These are phyloP conservation scores for Dioscorea zingiberensis DNA, from an alignment of 106 monocot species.

Conservation along the genomic window DNA sequence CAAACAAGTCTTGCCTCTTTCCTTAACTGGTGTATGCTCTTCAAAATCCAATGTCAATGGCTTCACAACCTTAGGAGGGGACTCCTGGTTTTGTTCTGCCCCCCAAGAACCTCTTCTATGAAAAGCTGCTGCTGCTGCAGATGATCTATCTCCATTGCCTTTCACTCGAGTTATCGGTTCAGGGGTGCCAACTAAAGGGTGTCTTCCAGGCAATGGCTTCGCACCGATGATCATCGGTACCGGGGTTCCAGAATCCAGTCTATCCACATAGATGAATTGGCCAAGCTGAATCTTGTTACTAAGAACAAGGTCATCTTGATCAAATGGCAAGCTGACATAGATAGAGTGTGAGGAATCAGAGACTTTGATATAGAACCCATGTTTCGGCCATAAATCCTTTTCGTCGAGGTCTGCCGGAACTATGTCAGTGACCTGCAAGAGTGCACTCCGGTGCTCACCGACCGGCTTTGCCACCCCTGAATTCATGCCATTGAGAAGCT, in stretches of 20 bases:
- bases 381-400: constrained; percentile 81
- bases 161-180: constrained; percentile 36
- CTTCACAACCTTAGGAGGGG: constrained; percentile 38
- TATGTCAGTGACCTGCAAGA: constrained; percentile 90
- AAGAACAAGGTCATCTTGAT: constrained; percentile 81
- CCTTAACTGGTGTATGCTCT: constrained; percentile 32
- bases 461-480: constrained; percentile 44
- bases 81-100: constrained; percentile 19
- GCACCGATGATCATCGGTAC: constrained; percentile 70
- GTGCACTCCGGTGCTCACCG: constrained; percentile 66
- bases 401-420: constrained; percentile 88
- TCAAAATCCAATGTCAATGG: constrained; percentile 50
- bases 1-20: background rate
- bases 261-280: constrained; percentile 83
- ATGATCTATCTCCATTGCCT: constrained; percentile 11
- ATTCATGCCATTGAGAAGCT: constrained; percentile 79
- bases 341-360: constrained; percentile 86
- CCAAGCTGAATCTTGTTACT: constrained; percentile 91
- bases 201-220: constrained; percentile 76
- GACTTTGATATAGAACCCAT: constrained; percentile 93
- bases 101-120: constrained; percentile 66
- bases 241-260: constrained; percentile 51
- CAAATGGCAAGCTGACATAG: constrained; percentile 62
- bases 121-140: background rate
- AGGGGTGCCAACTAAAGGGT: constrained; percentile 67